These are phyloP conservation scores for Podila verticillata DNA, from an alignment of 192 early-diverging fungal genomes.

Conservation along the genomic window DNA sequence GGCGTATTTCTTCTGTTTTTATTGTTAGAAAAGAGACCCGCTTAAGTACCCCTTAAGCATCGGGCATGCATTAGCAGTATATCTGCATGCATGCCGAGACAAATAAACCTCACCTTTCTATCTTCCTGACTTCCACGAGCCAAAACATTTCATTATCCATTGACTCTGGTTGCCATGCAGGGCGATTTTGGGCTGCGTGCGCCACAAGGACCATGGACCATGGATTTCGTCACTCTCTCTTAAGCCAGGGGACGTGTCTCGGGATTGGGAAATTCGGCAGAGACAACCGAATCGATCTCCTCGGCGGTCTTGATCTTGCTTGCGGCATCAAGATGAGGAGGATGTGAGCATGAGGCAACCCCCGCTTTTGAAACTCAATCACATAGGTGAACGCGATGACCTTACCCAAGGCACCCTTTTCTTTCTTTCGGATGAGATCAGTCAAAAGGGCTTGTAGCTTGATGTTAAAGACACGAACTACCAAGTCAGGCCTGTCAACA, in stretches of 20 bases:
- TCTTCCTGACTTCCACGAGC: too few relatives aligned
- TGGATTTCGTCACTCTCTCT: conserved; percentile 5
- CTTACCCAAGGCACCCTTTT: conserved; percentile 6
- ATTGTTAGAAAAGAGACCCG: too few relatives aligned
- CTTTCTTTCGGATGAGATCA: conserved; percentile 17
- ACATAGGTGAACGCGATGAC: conserved; percentile 12
- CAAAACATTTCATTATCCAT: too few relatives aligned
- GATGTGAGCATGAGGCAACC: conserved; percentile 36
- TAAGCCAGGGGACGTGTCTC: background rate
- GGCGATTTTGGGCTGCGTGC: background rate
- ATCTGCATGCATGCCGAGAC: too few relatives aligned
- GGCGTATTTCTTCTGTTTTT: too few relatives aligned
- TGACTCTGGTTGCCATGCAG: conserved; percentile 4
- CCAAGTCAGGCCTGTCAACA: conserved; percentile 19
- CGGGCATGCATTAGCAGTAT: too few relatives aligned
- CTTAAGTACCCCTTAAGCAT: too few relatives aligned
- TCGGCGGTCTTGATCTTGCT: background rate
- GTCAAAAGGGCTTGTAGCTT: conserved; percentile 20
- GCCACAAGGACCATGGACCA: conserved; percentile 42
- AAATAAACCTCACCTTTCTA: too few relatives aligned
- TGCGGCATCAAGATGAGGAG: conserved; percentile 4
- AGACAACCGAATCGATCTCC: conserved; percentile 15
- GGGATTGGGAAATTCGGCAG: conserved; percentile 21
- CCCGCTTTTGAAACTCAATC: conserved; percentile 45
- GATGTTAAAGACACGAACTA: conserved; percentile 32